Percentiles rank a stretch among this genome's conserved stretches.
phyloP scores from a whole-genome alignment of 179 eudicot genomes.

The Beta lomatogona region DNA sequence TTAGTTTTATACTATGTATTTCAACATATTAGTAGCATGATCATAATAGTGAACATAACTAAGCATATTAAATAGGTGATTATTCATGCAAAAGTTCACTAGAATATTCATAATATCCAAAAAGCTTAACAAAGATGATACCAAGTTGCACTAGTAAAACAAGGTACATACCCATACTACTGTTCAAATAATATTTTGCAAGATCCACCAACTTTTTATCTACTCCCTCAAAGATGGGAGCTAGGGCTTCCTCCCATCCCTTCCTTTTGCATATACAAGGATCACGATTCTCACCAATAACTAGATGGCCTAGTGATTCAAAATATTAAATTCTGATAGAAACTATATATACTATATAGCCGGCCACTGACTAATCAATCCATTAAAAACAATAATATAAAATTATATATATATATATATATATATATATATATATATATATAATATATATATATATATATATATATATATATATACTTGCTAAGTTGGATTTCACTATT shows the following conservation, averaged over 20 bases:
- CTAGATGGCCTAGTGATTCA: neutral
- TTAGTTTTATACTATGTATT: neutral
- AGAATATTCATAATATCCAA: constrained; percentile 24
- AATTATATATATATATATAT: too few species aligned
- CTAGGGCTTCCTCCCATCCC: neutral
- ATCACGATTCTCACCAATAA: neutral
- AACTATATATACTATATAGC: too few species aligned
- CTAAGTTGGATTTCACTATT: too few species aligned
- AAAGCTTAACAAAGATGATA: constrained; percentile 1
- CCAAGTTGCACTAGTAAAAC: constrained; percentile 4
- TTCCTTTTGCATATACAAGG: neutral
- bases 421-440: too few species aligned
- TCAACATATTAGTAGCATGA: neutral
- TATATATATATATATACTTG: too few species aligned
- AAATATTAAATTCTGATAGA: neutral
- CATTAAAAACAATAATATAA: too few species aligned
- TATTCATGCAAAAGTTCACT: constrained; percentile 32
- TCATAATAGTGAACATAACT: neutral
- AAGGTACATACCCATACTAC: neutral
- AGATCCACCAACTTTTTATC: neutral
- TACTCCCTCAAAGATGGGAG: constrained; percentile 15
- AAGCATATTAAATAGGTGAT: neutral
- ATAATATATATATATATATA: too few species aligned
- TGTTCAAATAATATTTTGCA: neutral
- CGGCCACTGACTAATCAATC: too few species aligned